Evolutionary conservation across 179 eudicot genomes (phyloP).

Genomic region (Sideroxylon spinosum): DNA sequence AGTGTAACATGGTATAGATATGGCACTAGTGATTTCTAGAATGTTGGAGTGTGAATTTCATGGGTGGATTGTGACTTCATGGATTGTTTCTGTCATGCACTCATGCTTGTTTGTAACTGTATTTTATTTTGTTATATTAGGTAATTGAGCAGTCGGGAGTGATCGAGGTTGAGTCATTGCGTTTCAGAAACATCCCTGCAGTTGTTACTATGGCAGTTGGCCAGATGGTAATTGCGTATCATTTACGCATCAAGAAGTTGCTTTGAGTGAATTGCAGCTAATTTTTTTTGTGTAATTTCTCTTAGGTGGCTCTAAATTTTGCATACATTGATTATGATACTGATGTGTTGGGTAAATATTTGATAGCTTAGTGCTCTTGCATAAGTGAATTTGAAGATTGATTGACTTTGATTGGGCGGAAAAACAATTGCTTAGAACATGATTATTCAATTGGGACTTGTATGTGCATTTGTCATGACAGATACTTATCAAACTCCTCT

Average conservation of each 20-base stretch:
- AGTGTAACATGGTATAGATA: not conserved
- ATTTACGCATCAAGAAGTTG: not conserved
- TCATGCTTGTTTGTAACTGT: not conserved
- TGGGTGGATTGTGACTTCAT: not conserved
- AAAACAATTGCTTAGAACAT: no score
- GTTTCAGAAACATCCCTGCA: constrained; percentile 45
- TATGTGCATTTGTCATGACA: not conserved
- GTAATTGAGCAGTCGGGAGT: constrained; percentile 73
- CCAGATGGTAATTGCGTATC: constrained; percentile 56
- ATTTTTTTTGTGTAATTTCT: not conserved
- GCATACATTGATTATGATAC: not conserved
- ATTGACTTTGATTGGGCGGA: not conserved
- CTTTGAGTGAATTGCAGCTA: not conserved
- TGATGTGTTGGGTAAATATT: not conserved
- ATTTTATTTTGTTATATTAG: constrained; percentile 29
- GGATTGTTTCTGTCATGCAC: not conserved
- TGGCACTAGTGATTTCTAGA: not conserved
- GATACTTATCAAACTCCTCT: not conserved
- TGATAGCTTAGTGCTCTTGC: not conserved
- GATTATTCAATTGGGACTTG: not conserved
- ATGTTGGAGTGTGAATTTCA: not conserved
- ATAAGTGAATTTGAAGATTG: not conserved
- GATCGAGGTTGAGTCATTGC: constrained; percentile 49
- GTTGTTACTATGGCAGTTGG: constrained; percentile 71
- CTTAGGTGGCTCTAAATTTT: not conserved